A percentile compares a stretch with the other conserved stretches of the same genome.
Evolutionary conservation across 805 yeast genomes (phyloP).

Genomic region (Lipomyces oligophaga): DNA sequence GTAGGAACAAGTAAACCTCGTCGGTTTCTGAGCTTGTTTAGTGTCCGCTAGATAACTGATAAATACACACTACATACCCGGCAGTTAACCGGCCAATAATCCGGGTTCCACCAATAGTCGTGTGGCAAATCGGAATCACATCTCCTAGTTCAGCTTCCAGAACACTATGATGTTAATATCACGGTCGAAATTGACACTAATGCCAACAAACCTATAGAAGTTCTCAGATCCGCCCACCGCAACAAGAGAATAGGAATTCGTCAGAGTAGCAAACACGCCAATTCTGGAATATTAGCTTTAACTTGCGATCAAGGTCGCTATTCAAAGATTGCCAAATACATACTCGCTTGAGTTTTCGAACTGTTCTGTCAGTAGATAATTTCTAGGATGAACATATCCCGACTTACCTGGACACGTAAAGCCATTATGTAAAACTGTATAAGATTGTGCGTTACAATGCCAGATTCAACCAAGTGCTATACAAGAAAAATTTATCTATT

Average conservation of each 20-base stretch:
- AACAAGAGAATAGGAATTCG: constrained; percentile 93
- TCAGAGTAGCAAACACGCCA: constrained; percentile 90
- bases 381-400: neutral
- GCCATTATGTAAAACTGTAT: no score
- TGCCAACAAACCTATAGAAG: constrained; percentile 49
- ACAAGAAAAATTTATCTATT: no score
- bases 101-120: constrained; percentile 97
- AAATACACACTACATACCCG: constrained; percentile 20
- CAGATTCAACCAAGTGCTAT: no score
- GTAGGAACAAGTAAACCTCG: constrained; percentile 96
- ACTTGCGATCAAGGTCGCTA: no score
- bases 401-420: constrained; percentile 37
- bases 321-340: no score
- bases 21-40: constrained; percentile 69
- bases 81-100: constrained; percentile 98
- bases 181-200: neutral
- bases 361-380: constrained; percentile 30
- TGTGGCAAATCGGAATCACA: constrained; percentile 91
- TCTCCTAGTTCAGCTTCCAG: constrained; percentile 98
- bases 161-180: constrained; percentile 55
- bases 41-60: neutral
- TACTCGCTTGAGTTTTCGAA: constrained; percentile 79
- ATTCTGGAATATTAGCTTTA: constrained; percentile 40
- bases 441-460: no score
- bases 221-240: constrained; percentile 94